Base-by-base conservation (phyloP, 176 grass and related monocot species). In the Tuctoria greenei region DNA sequence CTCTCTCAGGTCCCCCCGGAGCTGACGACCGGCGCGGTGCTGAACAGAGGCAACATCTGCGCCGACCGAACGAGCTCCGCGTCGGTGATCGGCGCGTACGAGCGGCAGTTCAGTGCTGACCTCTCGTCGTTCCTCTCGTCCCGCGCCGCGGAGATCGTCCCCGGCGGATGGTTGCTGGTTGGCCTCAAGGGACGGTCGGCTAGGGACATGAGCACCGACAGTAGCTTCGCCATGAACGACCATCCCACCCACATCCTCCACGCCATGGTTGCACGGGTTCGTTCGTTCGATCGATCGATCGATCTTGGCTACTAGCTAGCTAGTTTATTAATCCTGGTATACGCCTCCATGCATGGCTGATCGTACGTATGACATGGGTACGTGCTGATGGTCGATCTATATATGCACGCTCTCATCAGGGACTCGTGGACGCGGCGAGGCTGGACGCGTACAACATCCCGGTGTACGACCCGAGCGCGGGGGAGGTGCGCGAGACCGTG, bases 1-100 rank as follows among this genome's bases (percentile, higher is more conserved):
- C 66, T 87, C 23, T 88, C 85, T 26, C 72, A 55, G 57, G 85
- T 88, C 1, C 71, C 52, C 3, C 11, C 0, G 0, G 71, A 73
- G 2, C n/a, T 73, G 11, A 6, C 37, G 6, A 10, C 36, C 3
- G 52, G 52, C 6, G 52, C 26, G 36, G 36, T 73, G 13, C 21
- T 23, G 52, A 73, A 59, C 52, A 6, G 8, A 1, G 71, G 71
- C 3, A 73, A 42, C 71, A 59, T 73, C 21, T 59, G 4, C 24
- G 52, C 71, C 13, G 71, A 36, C 12, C 35, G 52, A 20, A 73
- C 71, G 7, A 73, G 71, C 71, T 40, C 71, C 4, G 13, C 36
- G 7, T 51, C 51, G 35, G 71, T 58, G 11, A 5, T 26, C 71
- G 71, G 9, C 12, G 51, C 71, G 20, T 73, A 73, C 51, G 36